phyloP scores from a whole-genome alignment of 306 rosid genomes.

The Morella rubra region DNA sequence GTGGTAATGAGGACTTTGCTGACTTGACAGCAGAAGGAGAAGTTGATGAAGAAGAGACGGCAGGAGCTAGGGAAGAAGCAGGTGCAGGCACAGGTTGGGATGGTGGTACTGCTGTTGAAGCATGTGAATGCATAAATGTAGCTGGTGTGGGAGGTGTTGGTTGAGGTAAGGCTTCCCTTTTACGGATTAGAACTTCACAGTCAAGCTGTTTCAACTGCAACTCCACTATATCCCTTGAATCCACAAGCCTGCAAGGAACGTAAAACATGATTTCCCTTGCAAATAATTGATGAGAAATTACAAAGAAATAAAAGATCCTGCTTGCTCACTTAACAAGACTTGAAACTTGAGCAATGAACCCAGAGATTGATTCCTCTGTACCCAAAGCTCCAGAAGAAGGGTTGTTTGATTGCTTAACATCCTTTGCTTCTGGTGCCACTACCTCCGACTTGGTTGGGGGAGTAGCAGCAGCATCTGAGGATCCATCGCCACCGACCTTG shows the following conservation, averaged over 20 bases:
- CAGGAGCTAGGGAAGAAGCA: conserved; percentile 25
- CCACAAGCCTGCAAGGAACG: conserved; percentile 64
- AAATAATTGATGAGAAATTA: background rate
- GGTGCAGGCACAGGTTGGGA: conserved; percentile 25
- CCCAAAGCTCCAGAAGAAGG: conserved; percentile 46
- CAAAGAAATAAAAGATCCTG: conserved; percentile 9
- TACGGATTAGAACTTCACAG: conserved; percentile 63
- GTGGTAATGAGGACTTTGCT: conserved; percentile 50
- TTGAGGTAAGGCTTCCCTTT: conserved; percentile 72
- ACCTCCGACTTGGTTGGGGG: conserved; percentile 40
- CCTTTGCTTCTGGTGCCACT: conserved; percentile 31
- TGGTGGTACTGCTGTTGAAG: conserved; percentile 20
- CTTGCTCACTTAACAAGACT: conserved; percentile 66
- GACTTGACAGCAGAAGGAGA: conserved; percentile 48
- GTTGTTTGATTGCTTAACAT: conserved; percentile 28
- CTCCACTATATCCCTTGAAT: conserved; percentile 82
- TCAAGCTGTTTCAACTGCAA: conserved; percentile 68
- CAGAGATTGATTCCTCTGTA: conserved; percentile 59
- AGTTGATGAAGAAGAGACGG: conserved; percentile 36
- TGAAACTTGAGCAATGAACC: conserved; percentile 66
- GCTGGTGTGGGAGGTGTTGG: conserved; percentile 45
- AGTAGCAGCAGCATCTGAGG: conserved; percentile 44
- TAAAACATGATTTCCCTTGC: conserved; percentile 16
- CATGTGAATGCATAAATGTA: conserved; percentile 35
- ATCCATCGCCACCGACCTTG: conserved; percentile 57